Percentiles rank a stretch among this genome's conserved stretches.
These are phyloP conservation scores for Pythium biforme DNA, from an alignment of 352 stramenopile genomes.

Conservation along the genomic window DNA sequence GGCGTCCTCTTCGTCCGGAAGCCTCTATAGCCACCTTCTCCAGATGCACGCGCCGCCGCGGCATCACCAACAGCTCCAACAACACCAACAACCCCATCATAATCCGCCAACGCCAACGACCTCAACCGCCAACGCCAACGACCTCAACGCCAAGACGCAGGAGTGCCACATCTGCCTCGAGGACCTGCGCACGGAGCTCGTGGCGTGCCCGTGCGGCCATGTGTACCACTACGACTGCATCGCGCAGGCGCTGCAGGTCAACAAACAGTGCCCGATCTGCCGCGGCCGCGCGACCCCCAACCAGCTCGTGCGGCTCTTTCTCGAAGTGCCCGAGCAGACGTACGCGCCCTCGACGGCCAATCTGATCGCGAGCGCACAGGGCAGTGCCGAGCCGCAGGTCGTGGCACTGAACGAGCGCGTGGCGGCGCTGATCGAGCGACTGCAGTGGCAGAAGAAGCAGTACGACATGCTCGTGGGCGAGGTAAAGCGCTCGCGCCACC, in stretches of 20 bases:
- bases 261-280: conserved; percentile 73
- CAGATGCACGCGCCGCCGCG: conserved; percentile 3
- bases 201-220: conserved; percentile 63
- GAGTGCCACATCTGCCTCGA: conserved; percentile 86
- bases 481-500: conserved; percentile 51
- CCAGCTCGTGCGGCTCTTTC: conserved; percentile 65
- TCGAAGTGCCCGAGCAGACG: conserved; percentile 42
- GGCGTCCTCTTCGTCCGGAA: background rate
- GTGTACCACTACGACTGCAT: conserved; percentile 75
- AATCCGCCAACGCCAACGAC: background rate
- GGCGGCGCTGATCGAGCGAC: conserved; percentile 57
- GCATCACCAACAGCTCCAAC: background rate
- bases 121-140: conserved; percentile 2
- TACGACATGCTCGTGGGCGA: conserved; percentile 57
- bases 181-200: conserved; percentile 61
- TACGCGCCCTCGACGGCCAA: conserved; percentile 4
- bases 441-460: conserved; percentile 82
- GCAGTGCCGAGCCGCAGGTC: conserved; percentile 30
- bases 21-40: background rate
- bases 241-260: conserved; percentile 70
- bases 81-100: background rate
- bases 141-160: conserved; percentile 33
- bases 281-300: conserved; percentile 38
- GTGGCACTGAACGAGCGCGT: conserved; percentile 51
- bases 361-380: conserved; percentile 2